phyloP scores from a whole-genome alignment of 2,329 filamentous ascomycete genomes.

The Aspergillus bombycis region DNA sequence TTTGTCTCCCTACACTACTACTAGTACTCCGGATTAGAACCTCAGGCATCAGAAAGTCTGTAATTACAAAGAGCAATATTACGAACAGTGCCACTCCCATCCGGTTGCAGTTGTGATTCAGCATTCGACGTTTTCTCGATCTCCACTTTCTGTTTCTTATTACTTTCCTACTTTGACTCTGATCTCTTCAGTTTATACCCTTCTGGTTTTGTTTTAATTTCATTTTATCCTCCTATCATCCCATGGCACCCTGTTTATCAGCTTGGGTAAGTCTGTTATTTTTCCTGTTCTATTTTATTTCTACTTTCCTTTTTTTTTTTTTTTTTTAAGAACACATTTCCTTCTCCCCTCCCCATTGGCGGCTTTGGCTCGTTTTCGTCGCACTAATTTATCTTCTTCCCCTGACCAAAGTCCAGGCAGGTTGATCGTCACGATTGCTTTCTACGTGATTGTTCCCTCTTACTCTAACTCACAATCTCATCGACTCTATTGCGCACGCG shows the following conservation, averaged over 20 bases:
- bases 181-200: conserved; percentile 9
- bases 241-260: conserved; percentile 14
- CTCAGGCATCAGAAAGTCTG: background rate
- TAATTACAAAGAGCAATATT: background rate
- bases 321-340: background rate
- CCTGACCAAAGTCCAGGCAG: conserved; percentile 16
- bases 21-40: background rate
- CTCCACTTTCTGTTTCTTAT: conserved; percentile 29
- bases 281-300: background rate
- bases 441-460: conserved; percentile 2
- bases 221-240: background rate
- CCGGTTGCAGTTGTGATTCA: conserved; percentile 10
- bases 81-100: background rate
- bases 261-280: conserved; percentile 7
- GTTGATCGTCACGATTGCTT: conserved; percentile 3
- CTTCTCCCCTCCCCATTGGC: background rate
- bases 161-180: conserved; percentile 14
- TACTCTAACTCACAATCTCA: background rate
- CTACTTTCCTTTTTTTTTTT: conserved; percentile 1
- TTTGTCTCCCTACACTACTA: no score
- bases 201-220: background rate
- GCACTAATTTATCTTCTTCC: conserved; percentile 12
- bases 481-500: conserved; percentile 1
- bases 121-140: conserved; percentile 15
- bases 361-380: background rate